A percentile compares a stretch with the other conserved stretches of the same genome.
Conservation (phyloP, 495 filamentous ascomycete species). For the Daldinia bambusicola region DNA sequence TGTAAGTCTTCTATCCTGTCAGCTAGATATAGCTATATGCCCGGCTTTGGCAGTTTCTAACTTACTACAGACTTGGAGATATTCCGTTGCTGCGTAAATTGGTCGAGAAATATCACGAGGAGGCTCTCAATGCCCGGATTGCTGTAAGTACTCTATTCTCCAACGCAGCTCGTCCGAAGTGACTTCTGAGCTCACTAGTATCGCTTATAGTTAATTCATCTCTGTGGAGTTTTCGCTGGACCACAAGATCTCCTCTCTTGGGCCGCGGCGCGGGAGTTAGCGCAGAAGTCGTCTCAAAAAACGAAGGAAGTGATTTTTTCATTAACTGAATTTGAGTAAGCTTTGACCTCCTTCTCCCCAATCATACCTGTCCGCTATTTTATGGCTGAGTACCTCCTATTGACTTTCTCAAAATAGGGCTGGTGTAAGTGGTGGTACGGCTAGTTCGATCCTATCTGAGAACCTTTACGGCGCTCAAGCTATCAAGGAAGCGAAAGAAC, state of each 20-base stretch:
- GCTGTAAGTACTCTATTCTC: constrained; percentile 74
- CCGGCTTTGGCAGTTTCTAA: background rate
- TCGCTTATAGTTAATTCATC: constrained; percentile 55
- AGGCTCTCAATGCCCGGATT: constrained; percentile 73
- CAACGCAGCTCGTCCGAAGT: background rate
- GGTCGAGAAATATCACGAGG: constrained; percentile 76
- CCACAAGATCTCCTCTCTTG: constrained; percentile 77
- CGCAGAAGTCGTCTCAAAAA: constrained; percentile 60
- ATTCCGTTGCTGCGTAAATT: constrained; percentile 75
- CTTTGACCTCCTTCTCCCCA: background rate
- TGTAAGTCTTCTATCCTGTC: constrained; percentile 31
- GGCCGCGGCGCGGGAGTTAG: constrained; percentile 68
- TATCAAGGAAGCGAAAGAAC: constrained; percentile 18
- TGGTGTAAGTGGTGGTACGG: constrained; percentile 20
- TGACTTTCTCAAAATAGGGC: background rate
- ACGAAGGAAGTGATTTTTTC: constrained; percentile 64
- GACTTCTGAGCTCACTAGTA: background rate
- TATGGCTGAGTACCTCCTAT: background rate
- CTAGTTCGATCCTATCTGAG: constrained; percentile 20
- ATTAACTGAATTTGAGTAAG: constrained; percentile 66
- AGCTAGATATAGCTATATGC: background rate
- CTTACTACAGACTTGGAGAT: constrained; percentile 66
- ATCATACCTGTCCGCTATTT: background rate
- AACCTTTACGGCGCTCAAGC: constrained; percentile 2
- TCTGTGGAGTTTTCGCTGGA: constrained; percentile 71